Evolutionary conservation across 2,329 filamentous ascomycete species (phyloP), one percentile per base, ranked within the genome.

Genomic region (Nectriaceae sp.): DNA sequence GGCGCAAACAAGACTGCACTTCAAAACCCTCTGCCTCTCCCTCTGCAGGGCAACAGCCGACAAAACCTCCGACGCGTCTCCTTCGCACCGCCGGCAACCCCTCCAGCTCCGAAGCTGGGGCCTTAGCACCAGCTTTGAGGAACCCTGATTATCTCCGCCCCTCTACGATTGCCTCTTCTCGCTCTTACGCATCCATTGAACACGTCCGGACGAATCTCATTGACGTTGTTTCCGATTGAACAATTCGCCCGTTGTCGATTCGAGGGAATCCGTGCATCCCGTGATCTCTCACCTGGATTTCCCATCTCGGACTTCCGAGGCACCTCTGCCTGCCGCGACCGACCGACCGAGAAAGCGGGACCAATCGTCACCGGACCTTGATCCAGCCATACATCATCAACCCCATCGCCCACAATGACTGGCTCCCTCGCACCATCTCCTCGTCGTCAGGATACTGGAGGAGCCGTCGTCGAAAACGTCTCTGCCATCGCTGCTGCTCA

Each of bases 251-350:
- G 33, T 16, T 19, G 33, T 36, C 33, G 33, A 36, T 36, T 36
- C 33, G 33, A 36, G n/a, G 8, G 16, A 36, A 6, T n/a, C 16
- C n/a, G 13, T 36, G n/a, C 16, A 19, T 10, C 33, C 26, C n/a
- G 26, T 8, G 10, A 31, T 15, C 39, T 22, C 19, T 21, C 40
- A 39, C 19, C 42, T 29, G 22, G 31, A 47, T 53, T 55, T 54
- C 45, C 50, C 22, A 46, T 56, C 48, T 65, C 64, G 63, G 64
- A 65, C 53, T 46, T 65, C 56, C 60, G 60, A 66, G 56, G 42
- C 50, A 49, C 33, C 47, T 24, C 47, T 52, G 45, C 21, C 26
- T 43, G 40, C 22, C 20, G 38, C 56, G 51, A 53, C 55, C 52
- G 50, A 52, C 47, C 47, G 20, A 51, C 46, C 55, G 44, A 57